Conservation (phyloP, 768 basidiomycete species). For the Hericium rajendrae region DNA sequence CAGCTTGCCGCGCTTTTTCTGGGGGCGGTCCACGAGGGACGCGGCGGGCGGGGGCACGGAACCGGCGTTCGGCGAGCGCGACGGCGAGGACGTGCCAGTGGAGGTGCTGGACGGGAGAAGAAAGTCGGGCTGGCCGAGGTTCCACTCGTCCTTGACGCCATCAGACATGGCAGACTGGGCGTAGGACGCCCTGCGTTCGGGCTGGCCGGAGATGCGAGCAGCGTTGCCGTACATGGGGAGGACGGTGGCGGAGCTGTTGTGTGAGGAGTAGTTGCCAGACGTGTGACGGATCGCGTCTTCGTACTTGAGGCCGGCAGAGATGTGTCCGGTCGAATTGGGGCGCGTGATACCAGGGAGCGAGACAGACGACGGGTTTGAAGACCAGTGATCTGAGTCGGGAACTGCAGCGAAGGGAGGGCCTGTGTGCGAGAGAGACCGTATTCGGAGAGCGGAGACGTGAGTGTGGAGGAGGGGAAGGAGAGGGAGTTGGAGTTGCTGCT, state of each 20-base stretch:
- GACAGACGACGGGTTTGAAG: constrained; percentile 1
- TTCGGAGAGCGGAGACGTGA: constrained; percentile 40
- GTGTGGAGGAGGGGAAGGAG: constrained; percentile 12
- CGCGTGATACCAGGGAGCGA: constrained; percentile 14
- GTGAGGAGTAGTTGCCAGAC: constrained; percentile 30
- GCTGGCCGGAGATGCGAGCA: constrained; percentile 64
- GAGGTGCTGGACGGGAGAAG: constrained; percentile 33
- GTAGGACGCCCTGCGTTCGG: constrained; percentile 46
- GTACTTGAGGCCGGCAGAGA: constrained; percentile 47
- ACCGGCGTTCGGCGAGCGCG: constrained; percentile 39
- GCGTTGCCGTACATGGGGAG: constrained; percentile 52
- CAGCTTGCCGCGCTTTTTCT: constrained; percentile 77
- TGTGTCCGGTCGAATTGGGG: constrained; percentile 15
- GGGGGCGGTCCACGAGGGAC: constrained; percentile 64
- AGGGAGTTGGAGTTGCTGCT: constrained; percentile 10
- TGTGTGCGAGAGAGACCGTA: constrained; percentile 51
- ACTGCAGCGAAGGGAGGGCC: constrained; percentile 26
- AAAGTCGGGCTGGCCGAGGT: constrained; percentile 53
- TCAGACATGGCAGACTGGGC: constrained; percentile 24
- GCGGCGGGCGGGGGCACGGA: constrained; percentile 32
- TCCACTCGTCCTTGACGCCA: constrained; percentile 62
- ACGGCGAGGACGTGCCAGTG: constrained; percentile 29
- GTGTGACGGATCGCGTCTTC: constrained; percentile 63
- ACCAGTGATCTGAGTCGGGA: constrained; percentile 14
- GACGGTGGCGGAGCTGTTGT: constrained; percentile 35